These are phyloP conservation scores for Fusarium chlamydosporum DNA, from an alignment of 2,329 filamentous ascomycete genomes.

Conservation along the genomic window DNA sequence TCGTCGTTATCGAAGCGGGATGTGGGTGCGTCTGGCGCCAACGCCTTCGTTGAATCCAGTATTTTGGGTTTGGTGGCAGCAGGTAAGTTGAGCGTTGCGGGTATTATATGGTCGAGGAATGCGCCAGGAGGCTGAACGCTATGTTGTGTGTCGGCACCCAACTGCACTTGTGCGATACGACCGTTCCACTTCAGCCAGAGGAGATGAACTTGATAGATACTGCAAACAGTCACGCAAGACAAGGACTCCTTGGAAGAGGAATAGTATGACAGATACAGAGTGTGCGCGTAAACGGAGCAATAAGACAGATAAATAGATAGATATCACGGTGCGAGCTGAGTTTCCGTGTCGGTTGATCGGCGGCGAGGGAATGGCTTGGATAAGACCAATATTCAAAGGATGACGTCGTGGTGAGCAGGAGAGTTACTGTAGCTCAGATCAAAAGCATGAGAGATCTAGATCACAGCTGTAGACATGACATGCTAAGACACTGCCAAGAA, in stretches of 20 bases:
- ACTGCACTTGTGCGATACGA: constrained; percentile 9
- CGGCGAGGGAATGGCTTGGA: constrained; percentile 38
- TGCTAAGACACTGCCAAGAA: constrained; percentile 44
- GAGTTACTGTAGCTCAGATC: constrained; percentile 23
- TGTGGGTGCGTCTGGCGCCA: constrained; percentile 19
- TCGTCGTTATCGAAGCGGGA: constrained; percentile 31
- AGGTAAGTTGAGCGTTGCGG: constrained; percentile 24
- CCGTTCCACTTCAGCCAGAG: constrained; percentile 17
- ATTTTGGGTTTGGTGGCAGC: constrained; percentile 35
- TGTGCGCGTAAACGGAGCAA: constrained; percentile 7
- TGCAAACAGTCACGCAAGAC: constrained; percentile 42
- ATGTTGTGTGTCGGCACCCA: neutral
- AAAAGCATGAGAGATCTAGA: constrained; percentile 44
- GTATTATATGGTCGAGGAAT: constrained; percentile 27
- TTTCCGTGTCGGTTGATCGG: constrained; percentile 35
- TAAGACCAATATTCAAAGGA: constrained; percentile 33
- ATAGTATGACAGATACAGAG: constrained; percentile 13
- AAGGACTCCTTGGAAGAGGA: constrained; percentile 18
- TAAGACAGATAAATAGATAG: constrained; percentile 2
- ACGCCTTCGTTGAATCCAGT: constrained; percentile 15
- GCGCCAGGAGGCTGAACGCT: constrained; percentile 14
- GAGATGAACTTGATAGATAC: constrained; percentile 31
- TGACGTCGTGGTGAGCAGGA: constrained; percentile 44
- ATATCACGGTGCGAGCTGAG: constrained; percentile 39
- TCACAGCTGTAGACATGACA: constrained; percentile 43